Base-by-base conservation (phyloP, 2,329 filamentous ascomycete species). In the Colletotrichum paranaense region DNA sequence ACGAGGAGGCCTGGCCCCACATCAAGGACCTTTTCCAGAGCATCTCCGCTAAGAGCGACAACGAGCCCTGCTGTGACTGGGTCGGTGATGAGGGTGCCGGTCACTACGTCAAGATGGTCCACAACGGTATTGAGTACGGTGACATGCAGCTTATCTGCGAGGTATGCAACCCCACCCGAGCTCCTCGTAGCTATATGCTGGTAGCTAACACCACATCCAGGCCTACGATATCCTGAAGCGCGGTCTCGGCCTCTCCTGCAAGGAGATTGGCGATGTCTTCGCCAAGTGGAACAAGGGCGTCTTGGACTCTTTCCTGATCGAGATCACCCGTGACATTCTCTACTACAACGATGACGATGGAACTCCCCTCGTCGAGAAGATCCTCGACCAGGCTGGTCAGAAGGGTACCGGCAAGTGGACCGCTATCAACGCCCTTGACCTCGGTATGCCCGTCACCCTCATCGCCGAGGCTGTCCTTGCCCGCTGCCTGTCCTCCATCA, bases 81-180 rank as follows among this genome's bases (percentile, higher is more conserved):
- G 97, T 99, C 81, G 97, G 97, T 88, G 97, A 98, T 87, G 95
- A 98, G 86, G 97, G 97, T 92, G 94, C 97, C 87, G 97, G 97
- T 80, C 97, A 99, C 92, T 99, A 98, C 90, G 96, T 99, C 90
- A 99, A 99, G 94, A 99, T 99, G 97, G 97, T 99, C 76, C 97
- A 99, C 93, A 99, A 99, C 88, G 97, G 97, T 91, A 99, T 99
- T 81, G 97, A 99, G 89, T 99, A 99, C 85, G 97, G 97, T 92
- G 97, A 99, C 89, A 99, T 99, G 97, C 97, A 99, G 90, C 91
- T 99, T 82, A 99, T 99, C 85, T 97, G 93, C 87, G 97, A 99
- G 92, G 96, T 98, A 87, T 80, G 91, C 72, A 11, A 11, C 32
- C 19, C 59, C 16, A 12, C 16, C 14, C 38, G 38, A 42, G 38